These are phyloP conservation scores for Aureobasidium vineae DNA, from an alignment of 2,329 filamentous ascomycete genomes.

Conservation along the genomic window DNA sequence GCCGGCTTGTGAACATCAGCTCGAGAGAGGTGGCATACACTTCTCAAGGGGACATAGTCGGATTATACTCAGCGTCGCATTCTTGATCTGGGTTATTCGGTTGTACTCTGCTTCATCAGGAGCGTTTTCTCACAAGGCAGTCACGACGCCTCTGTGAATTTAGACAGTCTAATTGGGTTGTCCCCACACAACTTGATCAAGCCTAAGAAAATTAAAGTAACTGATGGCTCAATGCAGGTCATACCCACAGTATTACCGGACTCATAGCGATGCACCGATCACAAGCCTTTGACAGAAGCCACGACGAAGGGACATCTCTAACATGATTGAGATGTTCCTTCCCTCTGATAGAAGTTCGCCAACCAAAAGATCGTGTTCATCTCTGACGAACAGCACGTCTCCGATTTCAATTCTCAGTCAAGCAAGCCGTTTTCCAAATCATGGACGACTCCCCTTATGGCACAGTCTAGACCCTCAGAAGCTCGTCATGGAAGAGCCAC, in stretches of 20 bases:
- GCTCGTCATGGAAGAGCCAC: slow-evolving; percentile 12
- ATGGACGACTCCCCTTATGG: neutral
- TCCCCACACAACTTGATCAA: neutral
- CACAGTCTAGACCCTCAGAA: neutral
- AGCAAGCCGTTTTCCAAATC: slow-evolving; percentile 6
- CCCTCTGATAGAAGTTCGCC: neutral
- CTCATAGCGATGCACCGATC: neutral
- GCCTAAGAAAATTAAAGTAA: neutral
- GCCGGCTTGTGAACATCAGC: neutral
- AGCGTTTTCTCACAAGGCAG: no score
- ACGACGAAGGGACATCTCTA: neutral
- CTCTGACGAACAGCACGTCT: slow-evolving; percentile 3
- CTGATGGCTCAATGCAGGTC: neutral
- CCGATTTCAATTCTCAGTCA: neutral
- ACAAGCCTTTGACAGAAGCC: no score
- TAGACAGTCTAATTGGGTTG: neutral
- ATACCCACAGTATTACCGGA: neutral
- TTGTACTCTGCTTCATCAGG: neutral
- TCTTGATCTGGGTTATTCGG: neutral
- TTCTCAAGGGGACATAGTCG: neutral
- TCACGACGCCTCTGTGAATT: no score
- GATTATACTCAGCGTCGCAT: neutral
- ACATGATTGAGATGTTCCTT: neutral
- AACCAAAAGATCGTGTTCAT: neutral
- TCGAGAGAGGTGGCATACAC: neutral